Evolutionary conservation across 2,329 filamentous ascomycete genomes (phyloP), one percentile per base, ranked within the genome.

Genomic region (Trichoderma gracile): DNA sequence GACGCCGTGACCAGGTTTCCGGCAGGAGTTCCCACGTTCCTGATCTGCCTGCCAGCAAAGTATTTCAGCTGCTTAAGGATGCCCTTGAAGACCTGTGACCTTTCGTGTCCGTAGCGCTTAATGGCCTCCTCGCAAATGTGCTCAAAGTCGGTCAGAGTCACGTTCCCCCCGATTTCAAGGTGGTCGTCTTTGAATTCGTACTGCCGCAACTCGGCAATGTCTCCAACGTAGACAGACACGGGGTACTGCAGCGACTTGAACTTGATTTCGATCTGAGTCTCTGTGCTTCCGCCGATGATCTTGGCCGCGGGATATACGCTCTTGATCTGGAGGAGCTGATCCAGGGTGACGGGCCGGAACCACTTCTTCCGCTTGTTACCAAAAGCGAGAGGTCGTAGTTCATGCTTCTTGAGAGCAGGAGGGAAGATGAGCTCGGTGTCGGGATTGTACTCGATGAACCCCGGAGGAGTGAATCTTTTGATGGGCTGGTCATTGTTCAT

Each of bases 181-280:
- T 92, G 83, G 65, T 96, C 88, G 5, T 94, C 88, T 47, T 90
- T 83, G 74, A 97, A 89, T 4, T 81, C 82, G 73, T 92, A 98
- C 69, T 93, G 89, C 14, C 92, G 84, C 65, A 99, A 79, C 77
- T 98, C 95, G 0, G 91, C 81, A 65, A 99, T 97, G 72, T 99
- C 95, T 12, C 94, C 93, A 10, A 98, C 91, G 69, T 90, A 98
- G 0, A 99, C 91, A 0, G 93, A 97, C 1, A 91, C 87, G 4
- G 89, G 89, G 74, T 98, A 98, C 71, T 93, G 86, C 81, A 97
- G 86, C 1, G 89, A 92, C 79, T 98, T 98, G 84, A 99, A 98
- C 78, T 97, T 97, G 79, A 96, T 91, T 78, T 99, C 95, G 66
- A 99, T 98, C 77, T 98, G 95, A 0, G 94, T 98, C 77, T 99